Evolutionary conservation across 2,329 filamentous ascomycete species (phyloP).

Genomic region (Xylaria digitata): DNA sequence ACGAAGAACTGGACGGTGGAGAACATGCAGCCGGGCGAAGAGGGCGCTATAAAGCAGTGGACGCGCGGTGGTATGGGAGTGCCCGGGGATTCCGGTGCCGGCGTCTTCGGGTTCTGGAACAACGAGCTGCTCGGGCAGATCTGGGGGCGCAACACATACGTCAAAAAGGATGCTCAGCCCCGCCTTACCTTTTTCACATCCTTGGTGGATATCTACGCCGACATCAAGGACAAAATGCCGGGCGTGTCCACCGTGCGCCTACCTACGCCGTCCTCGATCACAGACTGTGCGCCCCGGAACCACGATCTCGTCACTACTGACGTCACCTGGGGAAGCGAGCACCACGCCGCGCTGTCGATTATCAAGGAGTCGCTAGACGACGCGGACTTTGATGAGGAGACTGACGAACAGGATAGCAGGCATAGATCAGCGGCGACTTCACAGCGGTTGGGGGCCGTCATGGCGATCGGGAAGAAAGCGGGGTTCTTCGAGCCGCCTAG

Average conservation of each 20-base stretch:
- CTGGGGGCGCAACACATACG: constrained; percentile 59
- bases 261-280: neutral
- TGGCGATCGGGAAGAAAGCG: neutral
- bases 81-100: constrained; percentile 57
- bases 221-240: constrained; percentile 56
- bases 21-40: constrained; percentile 51
- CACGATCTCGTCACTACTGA: constrained; percentile 6
- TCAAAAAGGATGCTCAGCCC: constrained; percentile 51
- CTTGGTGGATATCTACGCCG: constrained; percentile 56
- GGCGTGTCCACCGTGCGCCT: neutral
- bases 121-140: constrained; percentile 55
- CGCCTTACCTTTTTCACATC: constrained; percentile 57
- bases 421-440: constrained; percentile 1
- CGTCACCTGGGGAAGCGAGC: constrained; percentile 15
- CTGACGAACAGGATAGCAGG: neutral
- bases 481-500: neutral
- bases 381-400: neutral
- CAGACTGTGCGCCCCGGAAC: neutral
- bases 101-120: constrained; percentile 53
- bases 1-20: constrained; percentile 60
- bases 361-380: neutral
- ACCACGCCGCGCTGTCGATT: neutral
- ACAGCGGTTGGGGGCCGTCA: neutral
- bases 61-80: constrained; percentile 58
- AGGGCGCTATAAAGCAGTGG: constrained; percentile 51